Evolutionary conservation across 352 stramenopile genomes (phyloP).

Genomic region (Pythium utonaiense): DNA sequence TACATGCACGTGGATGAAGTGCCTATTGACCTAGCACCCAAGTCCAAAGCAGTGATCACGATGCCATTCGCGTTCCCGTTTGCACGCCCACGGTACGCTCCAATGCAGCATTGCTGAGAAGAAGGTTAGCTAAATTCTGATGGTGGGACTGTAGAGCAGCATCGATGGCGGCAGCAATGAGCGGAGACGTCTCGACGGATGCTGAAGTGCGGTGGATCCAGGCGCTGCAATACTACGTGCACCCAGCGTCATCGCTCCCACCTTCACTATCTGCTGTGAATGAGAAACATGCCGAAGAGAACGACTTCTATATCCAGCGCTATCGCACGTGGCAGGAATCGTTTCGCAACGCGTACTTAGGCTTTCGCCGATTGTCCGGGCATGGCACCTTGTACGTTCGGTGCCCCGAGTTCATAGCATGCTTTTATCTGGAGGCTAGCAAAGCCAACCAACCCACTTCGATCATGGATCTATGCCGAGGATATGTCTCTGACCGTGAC

Average conservation of each 20-base stretch:
- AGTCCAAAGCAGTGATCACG: constrained; percentile 53
- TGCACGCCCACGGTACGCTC: constrained; percentile 40
- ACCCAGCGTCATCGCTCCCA: constrained; percentile 51
- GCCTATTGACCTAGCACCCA: constrained; percentile 58
- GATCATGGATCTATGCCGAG: constrained; percentile 36
- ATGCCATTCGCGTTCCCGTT: constrained; percentile 69
- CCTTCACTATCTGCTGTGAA: constrained; percentile 44
- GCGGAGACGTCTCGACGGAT: constrained; percentile 2
- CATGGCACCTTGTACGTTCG: constrained; percentile 44
- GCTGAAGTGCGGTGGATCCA: constrained; percentile 55
- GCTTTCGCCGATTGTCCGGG: constrained; percentile 29
- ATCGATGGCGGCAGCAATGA: constrained; percentile 27
- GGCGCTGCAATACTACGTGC: constrained; percentile 62
- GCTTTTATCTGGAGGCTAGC: constrained; percentile 38
- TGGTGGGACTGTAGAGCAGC: background rate
- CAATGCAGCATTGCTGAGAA: background rate
- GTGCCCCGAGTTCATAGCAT: constrained; percentile 59
- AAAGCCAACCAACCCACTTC: constrained; percentile 6
- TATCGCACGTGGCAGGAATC: constrained; percentile 63
- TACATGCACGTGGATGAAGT: constrained; percentile 43
- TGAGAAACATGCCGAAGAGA: constrained; percentile 41
- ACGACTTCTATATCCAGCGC: constrained; percentile 48
- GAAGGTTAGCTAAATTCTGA: background rate
- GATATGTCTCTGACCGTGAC: constrained; percentile 4
- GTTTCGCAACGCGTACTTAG: constrained; percentile 68